phyloP scores from a whole-genome alignment of 1,284 basidiomycete species.

The Rhodotorula sp. region DNA sequence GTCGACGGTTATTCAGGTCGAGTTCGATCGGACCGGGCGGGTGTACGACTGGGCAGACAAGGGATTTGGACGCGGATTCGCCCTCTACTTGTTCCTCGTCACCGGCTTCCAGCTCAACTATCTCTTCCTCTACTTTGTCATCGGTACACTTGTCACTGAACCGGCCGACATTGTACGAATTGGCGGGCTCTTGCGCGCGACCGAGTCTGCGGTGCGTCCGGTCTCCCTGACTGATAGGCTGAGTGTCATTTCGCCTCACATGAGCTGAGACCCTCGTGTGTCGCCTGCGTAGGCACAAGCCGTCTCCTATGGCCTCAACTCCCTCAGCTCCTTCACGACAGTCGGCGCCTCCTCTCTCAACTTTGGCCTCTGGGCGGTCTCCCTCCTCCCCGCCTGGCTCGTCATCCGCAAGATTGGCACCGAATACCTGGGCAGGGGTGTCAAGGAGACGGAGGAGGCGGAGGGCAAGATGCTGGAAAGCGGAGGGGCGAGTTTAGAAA shows the following conservation, averaged over 20 bases:
- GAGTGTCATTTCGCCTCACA: background rate
- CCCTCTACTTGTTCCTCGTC: slow-evolving; percentile 3
- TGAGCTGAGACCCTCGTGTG: background rate
- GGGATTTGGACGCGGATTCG: slow-evolving; percentile 22
- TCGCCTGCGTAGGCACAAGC: slow-evolving; percentile 13
- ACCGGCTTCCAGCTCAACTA: slow-evolving; percentile 28
- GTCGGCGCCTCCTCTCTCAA: slow-evolving; percentile 25
- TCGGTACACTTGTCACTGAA: slow-evolving; percentile 15
- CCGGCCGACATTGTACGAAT: slow-evolving; percentile 31
- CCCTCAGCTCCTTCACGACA: slow-evolving; percentile 15
- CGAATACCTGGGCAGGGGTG: slow-evolving; percentile 10
- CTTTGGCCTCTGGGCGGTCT: slow-evolving; percentile 27
- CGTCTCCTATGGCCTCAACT: slow-evolving; percentile 30
- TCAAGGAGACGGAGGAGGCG: too few species aligned
- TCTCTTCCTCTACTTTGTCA: slow-evolving; percentile 23
- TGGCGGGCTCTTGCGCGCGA: slow-evolving; percentile 42
- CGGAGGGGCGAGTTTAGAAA: too few species aligned
- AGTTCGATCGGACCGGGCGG: background rate
- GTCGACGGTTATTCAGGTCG: slow-evolving; percentile 16
- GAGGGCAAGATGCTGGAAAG: too few species aligned
- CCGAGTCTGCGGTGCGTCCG: slow-evolving; percentile 23
- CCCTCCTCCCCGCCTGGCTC: slow-evolving; percentile 28
- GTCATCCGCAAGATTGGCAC: slow-evolving; percentile 26
- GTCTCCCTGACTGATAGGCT: background rate
- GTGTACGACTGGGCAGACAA: slow-evolving; percentile 24